Percentiles rank a stretch among this genome's conserved stretches.
Evolutionary conservation across 768 basidiomycete genomes (phyloP).

Genomic region (Xerocomellus intermedius): DNA sequence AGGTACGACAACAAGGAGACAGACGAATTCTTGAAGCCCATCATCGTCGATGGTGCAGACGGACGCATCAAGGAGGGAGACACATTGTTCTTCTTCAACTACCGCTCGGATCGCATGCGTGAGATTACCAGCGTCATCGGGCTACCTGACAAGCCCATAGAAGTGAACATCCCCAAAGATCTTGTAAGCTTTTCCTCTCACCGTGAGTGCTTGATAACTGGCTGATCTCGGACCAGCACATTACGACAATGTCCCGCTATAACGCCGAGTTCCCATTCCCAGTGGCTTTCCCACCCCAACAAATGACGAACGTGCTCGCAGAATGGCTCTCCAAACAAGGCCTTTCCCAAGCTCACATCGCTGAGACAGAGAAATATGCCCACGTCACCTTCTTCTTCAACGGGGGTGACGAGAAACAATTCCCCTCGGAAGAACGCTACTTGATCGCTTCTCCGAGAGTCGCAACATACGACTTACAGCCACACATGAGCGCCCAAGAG

Average conservation of each 20-base stretch:
- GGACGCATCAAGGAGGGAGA: conserved; percentile 84
- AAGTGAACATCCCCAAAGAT: conserved; percentile 75
- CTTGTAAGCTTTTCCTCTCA: conserved; percentile 49
- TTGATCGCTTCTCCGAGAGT: conserved; percentile 94
- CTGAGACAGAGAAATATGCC: conserved; percentile 98
- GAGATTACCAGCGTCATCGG: conserved; percentile 86
- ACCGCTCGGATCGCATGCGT: conserved; percentile 94
- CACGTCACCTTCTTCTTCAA: conserved; percentile 99
- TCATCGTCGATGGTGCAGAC: conserved; percentile 78
- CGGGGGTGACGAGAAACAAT: conserved; percentile 93
- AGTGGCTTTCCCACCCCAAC: conserved; percentile 90
- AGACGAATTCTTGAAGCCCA: conserved; percentile 95
- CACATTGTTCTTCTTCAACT: conserved; percentile 96
- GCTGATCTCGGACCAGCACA: conserved; percentile 46
- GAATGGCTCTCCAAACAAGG: conserved; percentile 84
- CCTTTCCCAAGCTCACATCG: conserved; percentile 85
- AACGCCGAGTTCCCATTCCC: conserved; percentile 88
- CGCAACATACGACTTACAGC: conserved; percentile 89
- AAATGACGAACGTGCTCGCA: conserved; percentile 92
- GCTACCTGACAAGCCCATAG: conserved; percentile 78
- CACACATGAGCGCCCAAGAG: conserved; percentile 83
- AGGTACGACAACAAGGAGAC: conserved; percentile 85
- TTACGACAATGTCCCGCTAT: conserved; percentile 93
- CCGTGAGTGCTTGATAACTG: background rate
- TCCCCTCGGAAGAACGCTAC: conserved; percentile 73